These are phyloP conservation scores for Leersia perrieri DNA, from an alignment of 176 grass and related monocot species.

Conservation along the genomic window DNA sequence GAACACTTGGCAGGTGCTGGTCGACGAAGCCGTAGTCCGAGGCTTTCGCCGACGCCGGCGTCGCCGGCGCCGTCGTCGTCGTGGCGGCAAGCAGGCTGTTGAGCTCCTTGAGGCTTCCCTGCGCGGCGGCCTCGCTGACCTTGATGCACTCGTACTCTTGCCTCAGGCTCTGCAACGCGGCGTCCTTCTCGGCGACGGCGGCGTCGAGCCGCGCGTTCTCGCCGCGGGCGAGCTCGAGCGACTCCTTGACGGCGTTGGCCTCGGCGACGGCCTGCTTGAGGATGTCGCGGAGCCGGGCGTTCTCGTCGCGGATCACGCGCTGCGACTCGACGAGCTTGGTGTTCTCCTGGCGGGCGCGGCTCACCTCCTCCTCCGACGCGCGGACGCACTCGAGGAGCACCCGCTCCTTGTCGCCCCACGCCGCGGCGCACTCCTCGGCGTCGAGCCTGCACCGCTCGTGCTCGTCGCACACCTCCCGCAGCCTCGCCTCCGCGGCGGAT, in stretches of 20 bases:
- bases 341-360: constrained; percentile 55
- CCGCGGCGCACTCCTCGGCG: constrained; percentile 55
- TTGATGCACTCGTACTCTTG: constrained; percentile 88
- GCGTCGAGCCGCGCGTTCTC: constrained; percentile 68
- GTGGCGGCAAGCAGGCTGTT: constrained; percentile 82
- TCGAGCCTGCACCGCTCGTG: constrained; percentile 49
- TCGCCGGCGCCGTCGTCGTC: constrained; percentile 44
- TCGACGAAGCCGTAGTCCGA: constrained; percentile 29
- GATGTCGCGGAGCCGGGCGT: constrained; percentile 72
- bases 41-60: constrained; percentile 30
- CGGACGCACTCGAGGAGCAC: constrained; percentile 76
- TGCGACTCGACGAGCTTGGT: constrained; percentile 76
- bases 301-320: constrained; percentile 86
- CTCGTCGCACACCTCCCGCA: constrained; percentile 30
- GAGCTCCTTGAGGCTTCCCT: constrained; percentile 81
- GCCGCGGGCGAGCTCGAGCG: constrained; percentile 49
- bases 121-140: constrained; percentile 86
- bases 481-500: constrained; percentile 14
- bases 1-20: neutral
- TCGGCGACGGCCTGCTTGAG: constrained; percentile 92
- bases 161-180: constrained; percentile 57
- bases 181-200: constrained; percentile 57
- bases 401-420: constrained; percentile 79
- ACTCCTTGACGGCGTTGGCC: constrained; percentile 62
- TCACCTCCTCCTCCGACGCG: constrained; percentile 75